Evolutionary conservation across 176 grass and related monocot genomes (phyloP).

Genomic region (Triticum dicoccoides): DNA sequence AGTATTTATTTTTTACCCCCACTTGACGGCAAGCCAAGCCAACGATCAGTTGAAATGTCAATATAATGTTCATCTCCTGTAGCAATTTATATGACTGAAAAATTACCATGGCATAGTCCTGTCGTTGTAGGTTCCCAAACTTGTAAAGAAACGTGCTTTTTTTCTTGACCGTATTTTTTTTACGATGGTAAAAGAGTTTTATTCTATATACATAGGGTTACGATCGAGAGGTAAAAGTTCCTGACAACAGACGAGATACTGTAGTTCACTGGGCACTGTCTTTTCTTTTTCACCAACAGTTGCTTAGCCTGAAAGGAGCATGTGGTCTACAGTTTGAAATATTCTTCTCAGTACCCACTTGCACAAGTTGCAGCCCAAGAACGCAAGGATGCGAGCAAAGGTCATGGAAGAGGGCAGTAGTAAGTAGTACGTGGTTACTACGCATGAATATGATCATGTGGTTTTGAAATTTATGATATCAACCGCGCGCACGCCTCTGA

Average conservation of each 20-base stretch:
- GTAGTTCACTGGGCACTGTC: background rate
- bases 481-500: background rate
- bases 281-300: background rate
- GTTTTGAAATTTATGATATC: conserved; percentile 5
- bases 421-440: background rate
- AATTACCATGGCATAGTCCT: too few relatives aligned
- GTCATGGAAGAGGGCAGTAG: background rate
- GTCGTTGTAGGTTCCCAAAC: background rate
- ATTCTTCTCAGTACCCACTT: conserved; percentile 14
- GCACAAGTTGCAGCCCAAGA: background rate
- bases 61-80: background rate
- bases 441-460: background rate
- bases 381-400: background rate
- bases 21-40: background rate
- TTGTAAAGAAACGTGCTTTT: background rate
- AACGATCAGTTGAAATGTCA: background rate
- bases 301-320: background rate
- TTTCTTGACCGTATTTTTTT: background rate
- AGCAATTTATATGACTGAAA: too few relatives aligned
- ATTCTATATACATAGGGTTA: too few relatives aligned
- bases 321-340: background rate
- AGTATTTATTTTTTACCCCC: background rate
- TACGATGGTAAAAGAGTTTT: too few relatives aligned
- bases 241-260: background rate
- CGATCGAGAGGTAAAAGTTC: too few relatives aligned